Conservation (phyloP, 768 basidiomycete species). For the Gyrodon lividus region DNA sequence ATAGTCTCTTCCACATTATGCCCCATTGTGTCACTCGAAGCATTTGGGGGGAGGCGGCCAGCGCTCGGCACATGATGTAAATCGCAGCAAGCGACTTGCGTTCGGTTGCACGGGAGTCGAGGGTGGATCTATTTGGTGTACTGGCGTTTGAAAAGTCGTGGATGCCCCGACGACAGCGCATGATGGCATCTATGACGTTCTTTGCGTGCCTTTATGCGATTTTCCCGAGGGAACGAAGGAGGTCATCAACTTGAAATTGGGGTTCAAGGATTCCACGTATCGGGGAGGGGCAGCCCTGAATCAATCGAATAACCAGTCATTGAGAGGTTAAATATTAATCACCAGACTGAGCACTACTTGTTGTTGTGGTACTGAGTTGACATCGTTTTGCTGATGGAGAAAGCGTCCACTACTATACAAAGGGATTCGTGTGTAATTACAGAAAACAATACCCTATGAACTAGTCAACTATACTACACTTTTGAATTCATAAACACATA, state of each 20-base stretch:
- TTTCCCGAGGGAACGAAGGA: slow-evolving; percentile 79
- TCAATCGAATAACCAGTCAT: too few relatives aligned
- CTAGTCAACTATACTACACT: too few relatives aligned
- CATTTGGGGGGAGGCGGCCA: slow-evolving; percentile 79
- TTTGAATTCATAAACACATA: too few relatives aligned
- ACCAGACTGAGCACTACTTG: too few relatives aligned
- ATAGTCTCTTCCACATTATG: slow-evolving; percentile 83
- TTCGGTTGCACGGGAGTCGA: slow-evolving; percentile 43
- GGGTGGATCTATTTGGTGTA: slow-evolving; percentile 23
- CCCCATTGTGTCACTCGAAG: slow-evolving; percentile 74
- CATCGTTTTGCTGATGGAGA: too few relatives aligned
- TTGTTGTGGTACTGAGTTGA: too few relatives aligned
- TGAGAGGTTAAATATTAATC: too few relatives aligned
- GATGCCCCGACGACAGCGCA: slow-evolving; percentile 83
- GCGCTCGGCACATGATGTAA: slow-evolving; percentile 86
- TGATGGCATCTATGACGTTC: slow-evolving; percentile 81
- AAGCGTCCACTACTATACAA: too few relatives aligned
- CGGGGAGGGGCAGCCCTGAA: too few relatives aligned
- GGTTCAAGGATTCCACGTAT: slow-evolving; percentile 68
- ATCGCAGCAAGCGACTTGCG: slow-evolving; percentile 80
- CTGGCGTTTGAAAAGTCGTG: slow-evolving; percentile 49
- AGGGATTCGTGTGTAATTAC: too few relatives aligned
- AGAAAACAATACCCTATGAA: too few relatives aligned
- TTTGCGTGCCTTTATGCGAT: slow-evolving; percentile 84
- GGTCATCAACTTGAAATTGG: slow-evolving; percentile 83